These are phyloP conservation scores for Naganishia cerealis DNA, from an alignment of 1,284 basidiomycete species.

Conservation along the genomic window DNA sequence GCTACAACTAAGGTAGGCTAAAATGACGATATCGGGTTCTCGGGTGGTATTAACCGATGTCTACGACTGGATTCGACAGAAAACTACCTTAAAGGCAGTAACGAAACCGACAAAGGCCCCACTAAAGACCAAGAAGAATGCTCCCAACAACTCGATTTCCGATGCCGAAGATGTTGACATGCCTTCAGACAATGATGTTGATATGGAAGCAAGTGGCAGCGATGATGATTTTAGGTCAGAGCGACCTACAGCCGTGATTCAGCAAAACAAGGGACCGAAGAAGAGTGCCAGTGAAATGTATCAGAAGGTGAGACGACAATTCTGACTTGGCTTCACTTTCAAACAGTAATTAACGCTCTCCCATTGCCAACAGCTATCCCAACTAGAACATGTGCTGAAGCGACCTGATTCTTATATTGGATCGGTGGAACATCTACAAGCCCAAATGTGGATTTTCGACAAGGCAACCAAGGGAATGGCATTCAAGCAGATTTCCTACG, in stretches of 20 bases:
- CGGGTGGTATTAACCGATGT: background rate
- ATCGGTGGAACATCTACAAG: conserved; percentile 79
- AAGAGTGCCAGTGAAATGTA: conserved; percentile 92
- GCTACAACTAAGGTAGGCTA: conserved; percentile 13
- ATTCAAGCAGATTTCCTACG: conserved; percentile 77
- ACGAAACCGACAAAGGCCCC: conserved; percentile 52
- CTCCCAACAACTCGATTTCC: conserved; percentile 66
- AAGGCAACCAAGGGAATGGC: conserved; percentile 75
- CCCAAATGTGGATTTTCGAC: conserved; percentile 89
- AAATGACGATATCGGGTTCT: background rate
- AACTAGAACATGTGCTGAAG: conserved; percentile 93
- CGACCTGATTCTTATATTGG: conserved; percentile 99
- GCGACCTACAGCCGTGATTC: conserved; percentile 39
- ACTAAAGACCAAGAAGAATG: conserved; percentile 62
- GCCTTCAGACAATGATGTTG: conserved; percentile 14
- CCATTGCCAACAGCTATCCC: conserved; percentile 67
- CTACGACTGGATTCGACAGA: background rate
- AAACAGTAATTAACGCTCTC: background rate
- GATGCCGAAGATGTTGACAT: conserved; percentile 61
- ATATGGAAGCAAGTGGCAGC: conserved; percentile 28
- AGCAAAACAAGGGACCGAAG: conserved; percentile 57
- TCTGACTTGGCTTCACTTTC: background rate
- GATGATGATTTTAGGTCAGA: conserved; percentile 44
- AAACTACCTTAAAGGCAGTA: conserved; percentile 52
- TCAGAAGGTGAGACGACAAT: conserved; percentile 67